Percentiles rank a stretch among this genome's conserved stretches.
Evolutionary conservation across 208 protist species (phyloP).

Genomic region (Acanthamoeba sp.): DNA sequence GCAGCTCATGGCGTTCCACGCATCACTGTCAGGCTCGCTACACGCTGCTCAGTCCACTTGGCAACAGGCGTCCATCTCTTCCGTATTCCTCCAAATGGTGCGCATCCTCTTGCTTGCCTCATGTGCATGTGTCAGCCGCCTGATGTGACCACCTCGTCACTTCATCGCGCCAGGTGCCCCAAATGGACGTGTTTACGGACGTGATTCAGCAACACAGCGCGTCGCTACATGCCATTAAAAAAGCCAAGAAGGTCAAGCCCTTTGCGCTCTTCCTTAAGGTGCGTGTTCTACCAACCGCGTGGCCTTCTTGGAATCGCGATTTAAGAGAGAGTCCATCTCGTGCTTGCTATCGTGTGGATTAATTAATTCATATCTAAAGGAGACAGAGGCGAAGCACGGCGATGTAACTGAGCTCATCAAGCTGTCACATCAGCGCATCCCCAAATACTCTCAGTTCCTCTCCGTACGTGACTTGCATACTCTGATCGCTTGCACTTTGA

Average conservation of each 20-base stretch:
- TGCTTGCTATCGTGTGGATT: background rate
- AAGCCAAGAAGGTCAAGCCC: background rate
- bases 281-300: too few species aligned
- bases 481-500: background rate
- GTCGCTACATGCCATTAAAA: slow-evolving; percentile 12
- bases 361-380: background rate
- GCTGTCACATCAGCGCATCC: background rate
- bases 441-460: background rate
- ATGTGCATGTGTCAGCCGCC: background rate
- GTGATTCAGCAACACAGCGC: slow-evolving; percentile 16
- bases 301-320: too few species aligned
- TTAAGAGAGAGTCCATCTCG: background rate
- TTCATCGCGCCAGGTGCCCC: background rate
- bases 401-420: slow-evolving; percentile 4
- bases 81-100: slow-evolving; percentile 9
- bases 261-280: slow-evolving; percentile 31
- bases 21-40: background rate
- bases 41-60: background rate
- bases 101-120: background rate
- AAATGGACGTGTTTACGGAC: slow-evolving; percentile 9
- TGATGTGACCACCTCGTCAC: too few species aligned
- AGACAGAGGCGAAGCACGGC: background rate
- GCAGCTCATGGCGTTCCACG: background rate
- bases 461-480: background rate
- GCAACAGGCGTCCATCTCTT: background rate